Evolutionary conservation across 257 asterid genomes (phyloP).

Genomic region (Capsicum rhomboideum): DNA sequence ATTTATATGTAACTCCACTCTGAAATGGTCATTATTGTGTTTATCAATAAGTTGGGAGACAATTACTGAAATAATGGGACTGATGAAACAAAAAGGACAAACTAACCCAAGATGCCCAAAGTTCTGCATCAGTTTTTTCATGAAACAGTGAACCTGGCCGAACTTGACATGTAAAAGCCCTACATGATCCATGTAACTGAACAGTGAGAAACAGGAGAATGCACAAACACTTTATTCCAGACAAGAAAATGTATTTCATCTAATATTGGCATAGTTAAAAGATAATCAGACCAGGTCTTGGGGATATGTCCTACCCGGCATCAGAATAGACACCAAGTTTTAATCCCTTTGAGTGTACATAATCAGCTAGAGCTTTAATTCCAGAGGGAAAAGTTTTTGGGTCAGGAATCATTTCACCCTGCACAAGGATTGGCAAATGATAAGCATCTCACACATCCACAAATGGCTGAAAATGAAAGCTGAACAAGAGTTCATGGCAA

Average conservation of each 20-base stretch:
- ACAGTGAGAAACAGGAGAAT: constrained; percentile 7
- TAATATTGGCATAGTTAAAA: not conserved
- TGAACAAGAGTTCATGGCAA: not conserved
- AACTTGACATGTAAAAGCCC: constrained; percentile 78
- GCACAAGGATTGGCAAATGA: constrained; percentile 16
- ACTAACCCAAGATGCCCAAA: constrained; percentile 94
- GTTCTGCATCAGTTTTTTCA: constrained; percentile 73
- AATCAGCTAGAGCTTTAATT: constrained; percentile 80
- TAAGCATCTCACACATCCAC: not conserved
- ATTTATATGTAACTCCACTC: not conserved
- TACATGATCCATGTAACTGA: constrained; percentile 20
- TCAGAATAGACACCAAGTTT: constrained; percentile 95
- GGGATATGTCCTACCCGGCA: constrained; percentile 70
- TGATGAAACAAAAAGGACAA: constrained; percentile 2
- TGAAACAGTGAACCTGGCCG: constrained; percentile 90
- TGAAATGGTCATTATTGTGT: not conserved
- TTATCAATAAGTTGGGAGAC: not conserved
- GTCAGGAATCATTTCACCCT: constrained; percentile 73
- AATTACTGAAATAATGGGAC: not conserved
- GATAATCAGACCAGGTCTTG: constrained; percentile 7
- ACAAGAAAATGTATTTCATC: not conserved
- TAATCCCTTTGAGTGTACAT: constrained; percentile 83
- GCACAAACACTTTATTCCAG: not conserved
- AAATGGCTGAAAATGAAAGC: not conserved
- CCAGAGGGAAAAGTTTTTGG: constrained; percentile 76